These are phyloP conservation scores for Paramecium sonneborni DNA, from an alignment of 73 alveolate genomes.

Conservation along the genomic window DNA sequence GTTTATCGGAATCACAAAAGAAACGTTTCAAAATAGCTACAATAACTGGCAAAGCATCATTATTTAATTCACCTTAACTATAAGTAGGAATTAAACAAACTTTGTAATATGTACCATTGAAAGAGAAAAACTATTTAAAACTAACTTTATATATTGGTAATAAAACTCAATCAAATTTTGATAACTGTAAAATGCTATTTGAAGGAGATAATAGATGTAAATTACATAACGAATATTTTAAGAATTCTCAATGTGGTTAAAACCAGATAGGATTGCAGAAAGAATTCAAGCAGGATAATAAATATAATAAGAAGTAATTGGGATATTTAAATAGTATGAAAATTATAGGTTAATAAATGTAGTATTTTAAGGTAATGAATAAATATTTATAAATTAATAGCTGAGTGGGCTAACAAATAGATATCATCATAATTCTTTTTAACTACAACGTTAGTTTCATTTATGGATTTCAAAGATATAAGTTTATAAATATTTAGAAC, in stretches of 20 bases:
- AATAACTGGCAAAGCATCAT: background rate
- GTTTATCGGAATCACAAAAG: background rate
- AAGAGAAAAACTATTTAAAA: constrained; percentile 6
- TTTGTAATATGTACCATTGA: constrained; percentile 31
- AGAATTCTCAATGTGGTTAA: constrained; percentile 26
- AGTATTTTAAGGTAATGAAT: background rate
- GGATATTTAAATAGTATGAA: background rate
- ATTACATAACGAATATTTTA: background rate
- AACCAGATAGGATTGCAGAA: background rate
- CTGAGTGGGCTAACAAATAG: background rate
- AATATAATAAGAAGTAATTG: background rate
- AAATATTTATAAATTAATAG: background rate
- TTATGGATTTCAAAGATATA: constrained; percentile 35
- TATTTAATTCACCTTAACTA: background rate
- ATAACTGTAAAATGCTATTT: background rate
- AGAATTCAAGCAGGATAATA: background rate
- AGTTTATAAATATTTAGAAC: constrained; percentile 18
- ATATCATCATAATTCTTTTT: background rate
- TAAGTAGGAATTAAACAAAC: constrained; percentile 6
- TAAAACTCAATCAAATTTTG: background rate
- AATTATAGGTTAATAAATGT: background rate
- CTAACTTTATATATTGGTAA: constrained; percentile 2
- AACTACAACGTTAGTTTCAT: constrained; percentile 12
- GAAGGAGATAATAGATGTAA: constrained; percentile 41
- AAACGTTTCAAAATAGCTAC: constrained; percentile 18